Evolutionary conservation across 2,329 filamentous ascomycete species (phyloP), one percentile per base, ranked within the genome.

Genomic region (Sclerotiophoma versabilis): DNA sequence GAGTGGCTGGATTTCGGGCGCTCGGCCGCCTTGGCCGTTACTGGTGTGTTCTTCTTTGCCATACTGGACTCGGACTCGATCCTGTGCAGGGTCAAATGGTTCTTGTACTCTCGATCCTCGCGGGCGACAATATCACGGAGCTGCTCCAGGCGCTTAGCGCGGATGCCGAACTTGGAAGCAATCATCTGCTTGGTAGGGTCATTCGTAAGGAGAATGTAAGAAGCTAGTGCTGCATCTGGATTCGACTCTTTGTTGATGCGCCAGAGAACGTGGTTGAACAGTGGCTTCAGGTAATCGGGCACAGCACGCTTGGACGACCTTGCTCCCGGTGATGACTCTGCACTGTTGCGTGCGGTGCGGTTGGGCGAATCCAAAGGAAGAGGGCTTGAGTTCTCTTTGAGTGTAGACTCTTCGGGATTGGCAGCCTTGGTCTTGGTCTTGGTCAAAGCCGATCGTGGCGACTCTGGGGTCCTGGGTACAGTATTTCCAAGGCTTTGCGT

Each of bases 241-340:
- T 81, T 78, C 9, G 70, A 66, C 53, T 81, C 80, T 49, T 80
- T 79, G 64, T 82, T 76, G 50, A 82, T 78, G 60, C 78, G 76
- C 80, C 80, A 82, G 7, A 82, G 65, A 22, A 81, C 78, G 59
- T 81, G 79, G 63, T 80, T 81, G 73, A 81, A 80, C 26, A 82
- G 74, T 4, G 79, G 76, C 54, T 77, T 78, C 14, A 81, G 69
- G 32, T 69, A 65, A 12, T 60, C 49, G 1, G 78, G 79, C n/a
- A 80, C 66, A 22, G 61, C 47, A 19, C 54, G 63, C 65, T 65
- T 75, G 47, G 62, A 46, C 20, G 62, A 47, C 49, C 70, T 72
- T 7, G 65, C 56, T n/a, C 50, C 45, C 29, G 63, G 65, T 10
- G 58, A 26, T 9, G 64, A 38, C 11, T 71, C 65, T 12, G 53